Base-by-base conservation (phyloP, 768 basidiomycete genomes). In the Tylopilus plumbeoviolaceoides region DNA sequence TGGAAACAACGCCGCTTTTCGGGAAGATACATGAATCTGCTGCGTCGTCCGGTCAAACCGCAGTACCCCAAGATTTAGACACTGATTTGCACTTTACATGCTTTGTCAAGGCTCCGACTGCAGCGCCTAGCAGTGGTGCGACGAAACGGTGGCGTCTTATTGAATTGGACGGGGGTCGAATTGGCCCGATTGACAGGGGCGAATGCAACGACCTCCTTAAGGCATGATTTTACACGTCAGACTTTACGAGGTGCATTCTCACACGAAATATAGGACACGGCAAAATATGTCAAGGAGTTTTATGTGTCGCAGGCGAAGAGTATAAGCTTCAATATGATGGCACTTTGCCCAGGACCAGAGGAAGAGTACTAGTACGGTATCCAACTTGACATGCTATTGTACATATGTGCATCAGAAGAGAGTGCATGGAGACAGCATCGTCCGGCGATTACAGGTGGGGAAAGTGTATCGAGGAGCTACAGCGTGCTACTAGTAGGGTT, bases 81-180 rank as follows among this genome's bases (percentile, higher is more conserved):
- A 88, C 87, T 0, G 78, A 89, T 60, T 74, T 91, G 8, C 95
- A 97, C 70, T 98, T 95, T 58, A 89, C 89, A 1, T 85, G 86
- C 61, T 98, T 97, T 61, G 81, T 97, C 31, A 76, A 78, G 53
- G 89, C 88, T 0, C 82, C 84, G 1, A 73, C 70, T 30, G 65
- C 73, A 2, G 66, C 68, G 2, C 50, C 20, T 12, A 44, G 28
- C 50, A 56, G 40, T 50, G 66, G 18, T 53, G 15, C 30, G 58
- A 62, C 10, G 56, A 69, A 55, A 59, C 62, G 33, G 62, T 63
- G 56, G 70, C 77, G 87, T 43, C 67, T 97, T 7, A 72, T 95
- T 42, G 95, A 97, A 68, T 73, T 98, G 44, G 93, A 97, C 70
- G 94, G 94, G 1, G 72, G 82, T 40, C 72, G 94, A 41, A 70